Evolutionary conservation across 495 filamentous ascomycete genomes (phyloP).

Genomic region (Tuber borchii): DNA sequence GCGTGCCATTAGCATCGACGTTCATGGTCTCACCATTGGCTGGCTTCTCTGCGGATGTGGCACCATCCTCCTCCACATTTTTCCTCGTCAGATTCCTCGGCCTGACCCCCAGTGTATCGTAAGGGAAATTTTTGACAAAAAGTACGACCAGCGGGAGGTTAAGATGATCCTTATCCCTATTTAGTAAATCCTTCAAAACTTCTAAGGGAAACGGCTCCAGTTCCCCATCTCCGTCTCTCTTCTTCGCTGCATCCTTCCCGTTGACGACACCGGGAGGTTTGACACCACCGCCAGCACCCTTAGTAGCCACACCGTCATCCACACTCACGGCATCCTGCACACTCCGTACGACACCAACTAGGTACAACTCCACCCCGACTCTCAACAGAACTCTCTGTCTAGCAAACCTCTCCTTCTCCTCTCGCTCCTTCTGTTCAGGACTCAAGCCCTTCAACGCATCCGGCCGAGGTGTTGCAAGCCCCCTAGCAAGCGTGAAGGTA

Average conservation of each 20-base stretch:
- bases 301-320: constrained; percentile 61
- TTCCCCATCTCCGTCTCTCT: constrained; percentile 40
- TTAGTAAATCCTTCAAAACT: constrained; percentile 89
- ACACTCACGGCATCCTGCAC: constrained; percentile 81
- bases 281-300: constrained; percentile 52
- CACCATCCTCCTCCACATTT: constrained; percentile 77
- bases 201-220: constrained; percentile 86
- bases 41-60: constrained; percentile 51
- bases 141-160: constrained; percentile 86
- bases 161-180: constrained; percentile 83
- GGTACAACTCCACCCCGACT: constrained; percentile 93
- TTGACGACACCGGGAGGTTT: constrained; percentile 43
- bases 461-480: constrained; percentile 87
- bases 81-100: constrained; percentile 58
- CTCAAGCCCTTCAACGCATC: constrained; percentile 68
- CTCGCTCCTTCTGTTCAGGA: constrained; percentile 78
- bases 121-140: constrained; percentile 93
- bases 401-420: constrained; percentile 86
- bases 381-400: constrained; percentile 81
- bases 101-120: constrained; percentile 85
- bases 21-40: constrained; percentile 47
- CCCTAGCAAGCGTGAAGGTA: constrained; percentile 87
- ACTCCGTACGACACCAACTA: constrained; percentile 78
- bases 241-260: constrained; percentile 49
- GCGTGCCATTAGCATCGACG: constrained; percentile 41